phyloP scores from a whole-genome alignment of 345 rosid genomes.

The Corchorus capsularis region DNA sequence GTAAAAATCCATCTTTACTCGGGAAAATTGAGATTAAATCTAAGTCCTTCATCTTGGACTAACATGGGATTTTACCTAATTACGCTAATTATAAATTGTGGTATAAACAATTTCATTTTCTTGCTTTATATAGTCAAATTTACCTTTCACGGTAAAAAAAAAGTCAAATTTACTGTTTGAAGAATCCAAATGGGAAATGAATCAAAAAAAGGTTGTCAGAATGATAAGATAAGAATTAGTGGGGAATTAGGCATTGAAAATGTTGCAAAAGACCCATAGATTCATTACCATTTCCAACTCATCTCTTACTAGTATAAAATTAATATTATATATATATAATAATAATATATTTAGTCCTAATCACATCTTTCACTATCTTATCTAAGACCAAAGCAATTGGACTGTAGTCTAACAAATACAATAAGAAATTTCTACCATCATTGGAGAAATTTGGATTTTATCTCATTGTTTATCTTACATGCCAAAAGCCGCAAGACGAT shows the following conservation, averaged over 20 bases:
- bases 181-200: slow-evolving; percentile 29
- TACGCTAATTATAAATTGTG: too few species aligned
- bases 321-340: too few species aligned
- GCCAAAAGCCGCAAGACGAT: too few species aligned
- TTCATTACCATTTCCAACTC: background rate
- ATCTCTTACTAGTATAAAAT: background rate
- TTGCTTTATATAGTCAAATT: background rate
- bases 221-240: slow-evolving; percentile 3
- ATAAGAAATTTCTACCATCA: too few species aligned
- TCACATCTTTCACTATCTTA: slow-evolving; percentile 20
- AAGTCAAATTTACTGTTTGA: background rate
- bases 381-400: slow-evolving; percentile 1
- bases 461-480: too few species aligned
- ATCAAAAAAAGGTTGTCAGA: slow-evolving; percentile 19
- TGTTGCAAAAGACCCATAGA: background rate
- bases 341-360: slow-evolving; percentile 12
- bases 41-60: too few species aligned
- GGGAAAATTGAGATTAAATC: too few species aligned
- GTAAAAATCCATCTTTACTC: too few species aligned
- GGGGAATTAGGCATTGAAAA: slow-evolving; percentile 26
- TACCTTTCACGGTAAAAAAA: background rate
- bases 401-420: background rate
- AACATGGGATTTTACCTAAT: too few species aligned
- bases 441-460: too few species aligned
- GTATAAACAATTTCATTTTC: background rate